Evolutionary conservation across 345 rosid genomes (phyloP), one percentile per base, ranked within the genome.

Genomic region (Eucalyptus fibrosa): DNA sequence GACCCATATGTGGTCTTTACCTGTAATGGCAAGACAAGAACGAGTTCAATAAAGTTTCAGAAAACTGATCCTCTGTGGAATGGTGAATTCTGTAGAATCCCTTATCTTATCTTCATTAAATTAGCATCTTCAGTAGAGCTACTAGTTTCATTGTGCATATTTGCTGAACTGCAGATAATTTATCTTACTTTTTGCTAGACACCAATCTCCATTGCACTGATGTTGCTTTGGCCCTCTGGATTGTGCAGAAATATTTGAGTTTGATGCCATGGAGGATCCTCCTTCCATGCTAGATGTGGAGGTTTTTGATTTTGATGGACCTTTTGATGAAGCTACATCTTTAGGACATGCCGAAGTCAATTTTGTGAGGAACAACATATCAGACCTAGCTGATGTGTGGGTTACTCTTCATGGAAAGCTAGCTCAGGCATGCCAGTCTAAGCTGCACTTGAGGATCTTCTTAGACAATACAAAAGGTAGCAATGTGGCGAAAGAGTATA

Each of bases 241-340:
- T 59, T 87, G 89, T 92, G 95, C 97, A 98, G 99, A 98, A 95
- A 98, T 98, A 91, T 97, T 97, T 92, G 99, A 98, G 91, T 98
- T 97, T 88, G 97, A 98, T 93, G 99, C 99, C 16, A 98, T 96
- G 99, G 96, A 95, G 32, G 99, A 97, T 77, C 99, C 99, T 91
- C 99, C 99, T 88, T 98, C 99, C 50, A 94, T 94, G 90, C 94
- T 98, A 89, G 98, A 95, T 88, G 93, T 98, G 90, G 99, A 98
- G 93, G 96, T 98, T 90, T 97, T 91, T 55, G 98, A 98, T 93
- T 97, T 98, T 89, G 99, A 98, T 86, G 99, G 99, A 88, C 99
- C 99, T 88, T 97, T 97, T 90, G 96, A 94, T 88, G 98, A 97
- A 92, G 96, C 99, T 91, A 95, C 94, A 81, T 98, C 97, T 88